Conservation (phyloP, 2,329 filamentous ascomycete species). For the Penicillium sp. region DNA sequence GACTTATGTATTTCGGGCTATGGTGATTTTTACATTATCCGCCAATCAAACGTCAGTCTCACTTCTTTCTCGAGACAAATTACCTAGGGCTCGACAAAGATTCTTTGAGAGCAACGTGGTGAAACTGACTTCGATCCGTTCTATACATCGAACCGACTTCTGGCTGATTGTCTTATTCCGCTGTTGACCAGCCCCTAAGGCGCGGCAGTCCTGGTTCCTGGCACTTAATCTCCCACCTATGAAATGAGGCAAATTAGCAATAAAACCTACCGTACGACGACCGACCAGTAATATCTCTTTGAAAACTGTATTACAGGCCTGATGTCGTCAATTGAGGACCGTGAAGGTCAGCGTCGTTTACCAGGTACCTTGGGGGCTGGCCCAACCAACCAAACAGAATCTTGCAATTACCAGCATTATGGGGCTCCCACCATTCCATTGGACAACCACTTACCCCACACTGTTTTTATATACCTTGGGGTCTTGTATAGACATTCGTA, state of each 20-base stretch:
- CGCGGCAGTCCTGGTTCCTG: neutral
- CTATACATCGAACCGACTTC: no score
- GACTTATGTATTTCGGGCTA: no score
- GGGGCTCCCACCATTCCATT: constrained; percentile 5
- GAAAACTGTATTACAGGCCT: constrained; percentile 9
- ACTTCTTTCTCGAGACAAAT: neutral
- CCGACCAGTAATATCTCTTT: neutral
- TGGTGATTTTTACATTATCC: neutral
- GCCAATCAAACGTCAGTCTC: neutral
- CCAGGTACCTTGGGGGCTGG: constrained; percentile 23
- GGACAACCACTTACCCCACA: constrained; percentile 5
- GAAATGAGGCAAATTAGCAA: neutral
- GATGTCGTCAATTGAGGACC: constrained; percentile 19
- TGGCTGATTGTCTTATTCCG: no score
- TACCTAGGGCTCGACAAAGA: no score
- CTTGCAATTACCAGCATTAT: constrained; percentile 18
- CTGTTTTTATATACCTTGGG: constrained; percentile 10
- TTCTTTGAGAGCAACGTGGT: no score
- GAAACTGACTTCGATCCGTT: no score
- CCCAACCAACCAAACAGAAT: constrained; percentile 14
- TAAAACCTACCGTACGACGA: neutral
- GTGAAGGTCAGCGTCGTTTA: constrained; percentile 17
- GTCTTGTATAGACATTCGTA: constrained; percentile 10
- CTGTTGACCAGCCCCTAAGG: no score
- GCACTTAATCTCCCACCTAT: neutral